phyloP scores from a whole-genome alignment of 768 basidiomycete species.

The Russula foetens region DNA sequence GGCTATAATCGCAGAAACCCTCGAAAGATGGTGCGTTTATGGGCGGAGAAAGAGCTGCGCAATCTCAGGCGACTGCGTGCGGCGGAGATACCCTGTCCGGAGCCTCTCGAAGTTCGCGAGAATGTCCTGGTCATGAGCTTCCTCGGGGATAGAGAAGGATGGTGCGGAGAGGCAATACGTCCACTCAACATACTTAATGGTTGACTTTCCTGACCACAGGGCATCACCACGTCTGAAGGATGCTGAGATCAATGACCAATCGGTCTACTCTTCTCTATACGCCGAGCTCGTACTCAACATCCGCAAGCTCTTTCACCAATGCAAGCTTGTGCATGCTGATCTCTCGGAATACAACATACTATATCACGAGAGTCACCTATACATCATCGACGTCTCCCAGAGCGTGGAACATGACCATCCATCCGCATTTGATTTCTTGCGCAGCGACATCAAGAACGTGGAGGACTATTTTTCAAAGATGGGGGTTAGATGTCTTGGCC shows the following conservation, averaged over 20 bases:
- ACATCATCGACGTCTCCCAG: conserved; percentile 97
- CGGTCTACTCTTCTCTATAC: conserved; percentile 57
- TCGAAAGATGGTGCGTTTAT: conserved; percentile 95
- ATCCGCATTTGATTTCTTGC: conserved; percentile 90
- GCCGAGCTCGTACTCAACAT: conserved; percentile 69
- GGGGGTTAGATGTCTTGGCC: conserved; percentile 68
- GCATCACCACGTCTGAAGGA: conserved; percentile 93
- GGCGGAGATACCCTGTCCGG: conserved; percentile 83
- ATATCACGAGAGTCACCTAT: conserved; percentile 73
- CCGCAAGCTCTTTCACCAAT: conserved; percentile 79
- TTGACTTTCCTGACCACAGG: conserved; percentile 35
- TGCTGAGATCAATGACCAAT: conserved; percentile 45
- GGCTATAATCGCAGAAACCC: conserved; percentile 87
- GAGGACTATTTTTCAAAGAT: conserved; percentile 85
- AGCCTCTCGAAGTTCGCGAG: conserved; percentile 87
- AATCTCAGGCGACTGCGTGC: conserved; percentile 78
- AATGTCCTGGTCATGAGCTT: conserved; percentile 97
- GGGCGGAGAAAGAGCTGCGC: conserved; percentile 99
- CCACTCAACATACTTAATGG: not conserved
- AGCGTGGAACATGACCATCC: conserved; percentile 99
- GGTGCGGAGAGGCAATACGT: conserved; percentile 40
- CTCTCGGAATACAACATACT: conserved; percentile 97
- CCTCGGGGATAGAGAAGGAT: conserved; percentile 72
- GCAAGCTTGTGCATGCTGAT: conserved; percentile 95
- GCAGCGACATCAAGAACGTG: conserved; percentile 84